phyloP scores from a whole-genome alignment of 106 monocot genomes.

The Cymbidium sinense region DNA sequence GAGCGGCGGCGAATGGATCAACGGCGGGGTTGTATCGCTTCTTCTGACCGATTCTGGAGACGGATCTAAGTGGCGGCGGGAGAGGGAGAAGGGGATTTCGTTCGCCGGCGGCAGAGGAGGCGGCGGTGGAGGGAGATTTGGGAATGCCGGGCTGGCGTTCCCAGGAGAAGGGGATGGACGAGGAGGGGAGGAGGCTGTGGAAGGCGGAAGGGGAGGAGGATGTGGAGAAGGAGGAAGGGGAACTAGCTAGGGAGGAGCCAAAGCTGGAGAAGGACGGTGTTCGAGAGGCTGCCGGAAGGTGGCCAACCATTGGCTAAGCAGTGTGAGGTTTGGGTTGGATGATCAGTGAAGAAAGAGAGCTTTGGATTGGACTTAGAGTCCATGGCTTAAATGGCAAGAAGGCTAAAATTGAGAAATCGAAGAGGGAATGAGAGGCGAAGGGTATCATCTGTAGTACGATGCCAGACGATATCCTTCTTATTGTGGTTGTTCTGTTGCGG shows the following conservation, averaged over 20 bases:
- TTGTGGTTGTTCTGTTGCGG: too few species aligned
- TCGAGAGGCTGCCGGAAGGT: background rate
- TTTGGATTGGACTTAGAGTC: too few species aligned
- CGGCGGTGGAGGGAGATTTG: background rate
- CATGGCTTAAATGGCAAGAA: too few species aligned
- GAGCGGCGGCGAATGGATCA: background rate
- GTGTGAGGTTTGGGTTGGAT: too few species aligned
- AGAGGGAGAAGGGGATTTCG: background rate
- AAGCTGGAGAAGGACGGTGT: conserved; percentile 1
- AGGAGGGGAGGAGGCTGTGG: background rate
- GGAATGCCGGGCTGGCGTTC: conserved; percentile 8
- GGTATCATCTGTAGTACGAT: too few species aligned
- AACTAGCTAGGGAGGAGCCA: background rate
- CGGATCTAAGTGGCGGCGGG: background rate
- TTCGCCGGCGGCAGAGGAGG: background rate
- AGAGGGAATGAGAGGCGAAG: too few species aligned
- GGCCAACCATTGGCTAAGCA: background rate
- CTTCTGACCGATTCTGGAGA: background rate
- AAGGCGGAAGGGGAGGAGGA: background rate
- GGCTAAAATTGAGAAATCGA: too few species aligned
- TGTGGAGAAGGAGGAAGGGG: conserved; percentile 1
- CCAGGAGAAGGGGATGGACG: conserved; percentile 3
- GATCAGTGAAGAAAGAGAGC: too few species aligned
- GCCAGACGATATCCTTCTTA: too few species aligned
- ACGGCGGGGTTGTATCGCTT: background rate